phyloP scores from a whole-genome alignment of 495 filamentous ascomycete genomes.

The Glonium stellatum region DNA sequence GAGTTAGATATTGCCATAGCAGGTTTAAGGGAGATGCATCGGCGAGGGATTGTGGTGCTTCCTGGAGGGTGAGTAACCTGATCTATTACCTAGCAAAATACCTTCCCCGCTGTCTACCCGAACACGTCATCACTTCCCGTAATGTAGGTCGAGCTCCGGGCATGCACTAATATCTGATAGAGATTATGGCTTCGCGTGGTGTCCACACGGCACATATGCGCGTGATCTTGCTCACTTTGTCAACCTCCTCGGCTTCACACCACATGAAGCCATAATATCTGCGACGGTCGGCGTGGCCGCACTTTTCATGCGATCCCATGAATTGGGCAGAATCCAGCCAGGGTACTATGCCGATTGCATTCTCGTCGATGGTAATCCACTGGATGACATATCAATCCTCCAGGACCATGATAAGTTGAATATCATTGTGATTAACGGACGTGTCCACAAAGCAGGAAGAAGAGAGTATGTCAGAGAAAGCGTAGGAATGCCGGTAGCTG shows the following conservation, averaged over 20 bases:
- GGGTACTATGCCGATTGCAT: constrained; percentile 46
- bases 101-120: no score
- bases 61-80: no score
- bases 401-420: constrained; percentile 45
- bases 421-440: constrained; percentile 45
- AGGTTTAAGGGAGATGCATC: no score
- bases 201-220: constrained; percentile 47
- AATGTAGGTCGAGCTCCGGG: no score
- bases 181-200: constrained; percentile 51
- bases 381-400: constrained; percentile 42
- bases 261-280: constrained; percentile 43
- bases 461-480: no score
- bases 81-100: no score
- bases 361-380: constrained; percentile 45
- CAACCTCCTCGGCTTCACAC: constrained; percentile 46
- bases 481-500: constrained; percentile 10
- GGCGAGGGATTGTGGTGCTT: no score
- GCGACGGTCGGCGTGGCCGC: constrained; percentile 45
- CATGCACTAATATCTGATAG: neutral
- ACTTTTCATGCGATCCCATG: constrained; percentile 44
- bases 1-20: no score
- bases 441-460: constrained; percentile 41
- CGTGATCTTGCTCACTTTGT: constrained; percentile 47
- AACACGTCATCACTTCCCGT: no score
- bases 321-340: constrained; percentile 44